These are phyloP conservation scores for Yarrowia deformans DNA, from an alignment of 805 yeast genomes.

Conservation along the genomic window DNA sequence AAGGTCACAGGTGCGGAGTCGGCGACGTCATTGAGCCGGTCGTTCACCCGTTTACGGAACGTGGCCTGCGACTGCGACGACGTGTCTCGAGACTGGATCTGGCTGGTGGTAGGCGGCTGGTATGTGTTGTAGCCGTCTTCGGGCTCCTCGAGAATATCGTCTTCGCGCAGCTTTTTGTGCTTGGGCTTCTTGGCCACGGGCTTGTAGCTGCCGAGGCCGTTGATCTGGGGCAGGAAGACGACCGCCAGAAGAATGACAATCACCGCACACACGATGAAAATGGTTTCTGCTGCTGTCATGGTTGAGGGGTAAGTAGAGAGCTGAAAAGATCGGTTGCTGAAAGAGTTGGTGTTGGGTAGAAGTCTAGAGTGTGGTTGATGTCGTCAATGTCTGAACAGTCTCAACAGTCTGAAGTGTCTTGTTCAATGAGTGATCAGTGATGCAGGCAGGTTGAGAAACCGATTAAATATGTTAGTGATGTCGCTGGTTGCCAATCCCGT, in stretches of 20 bases:
- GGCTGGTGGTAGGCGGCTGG: slow-evolving; percentile 26
- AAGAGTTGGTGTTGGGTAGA: too few species aligned
- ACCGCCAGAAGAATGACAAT: slow-evolving; percentile 33
- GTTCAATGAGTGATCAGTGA: too few species aligned
- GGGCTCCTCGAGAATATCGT: slow-evolving; percentile 24
- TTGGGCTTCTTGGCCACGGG: slow-evolving; percentile 10
- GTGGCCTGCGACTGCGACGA: slow-evolving; percentile 1
- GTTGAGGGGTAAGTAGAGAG: neutral
- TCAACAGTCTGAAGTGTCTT: too few species aligned
- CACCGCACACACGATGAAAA: slow-evolving; percentile 20
- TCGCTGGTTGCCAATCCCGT: neutral
- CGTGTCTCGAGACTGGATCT: slow-evolving; percentile 32
- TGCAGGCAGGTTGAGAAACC: too few species aligned
- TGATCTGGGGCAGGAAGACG: slow-evolving; percentile 39
- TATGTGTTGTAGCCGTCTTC: slow-evolving; percentile 3
- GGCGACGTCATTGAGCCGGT: slow-evolving; percentile 14
- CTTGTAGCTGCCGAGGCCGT: slow-evolving; percentile 41
- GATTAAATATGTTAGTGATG: too few species aligned
- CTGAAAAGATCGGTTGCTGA: neutral
- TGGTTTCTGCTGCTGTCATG: slow-evolving; percentile 16
- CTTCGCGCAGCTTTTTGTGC: slow-evolving; percentile 7
- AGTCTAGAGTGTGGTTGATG: neutral
- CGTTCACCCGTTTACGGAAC: slow-evolving; percentile 29
- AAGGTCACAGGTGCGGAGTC: slow-evolving; percentile 19
- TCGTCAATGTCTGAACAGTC: too few species aligned